Conservation (phyloP, 73 alveolate species). For the Stentor coeruleus region DNA sequence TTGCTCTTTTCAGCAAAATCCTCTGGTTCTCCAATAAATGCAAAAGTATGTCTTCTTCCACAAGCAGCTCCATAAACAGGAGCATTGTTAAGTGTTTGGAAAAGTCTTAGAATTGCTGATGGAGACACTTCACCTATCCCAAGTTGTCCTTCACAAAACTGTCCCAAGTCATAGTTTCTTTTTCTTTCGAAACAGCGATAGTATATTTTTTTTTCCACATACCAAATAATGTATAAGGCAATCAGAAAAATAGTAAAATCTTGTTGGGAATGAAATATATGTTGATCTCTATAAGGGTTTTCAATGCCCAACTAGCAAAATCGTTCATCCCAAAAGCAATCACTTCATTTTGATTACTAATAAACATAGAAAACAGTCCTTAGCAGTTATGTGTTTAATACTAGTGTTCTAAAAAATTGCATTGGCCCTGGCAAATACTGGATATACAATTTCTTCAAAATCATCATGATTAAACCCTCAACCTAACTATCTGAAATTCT, state of each 20-base stretch:
- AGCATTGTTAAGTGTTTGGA: slow-evolving; percentile 61
- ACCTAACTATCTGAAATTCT: slow-evolving; percentile 57
- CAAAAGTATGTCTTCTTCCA: slow-evolving; percentile 86
- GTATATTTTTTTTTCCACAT: slow-evolving; percentile 89
- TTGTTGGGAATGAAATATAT: slow-evolving; percentile 72
- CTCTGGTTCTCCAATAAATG: slow-evolving; percentile 50
- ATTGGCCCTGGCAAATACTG: slow-evolving; percentile 65
- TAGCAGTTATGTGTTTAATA: slow-evolving; percentile 58
- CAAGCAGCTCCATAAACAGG: slow-evolving; percentile 71
- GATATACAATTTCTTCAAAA: slow-evolving; percentile 86
- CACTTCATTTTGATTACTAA: slow-evolving; percentile 69
- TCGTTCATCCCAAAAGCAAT: slow-evolving; percentile 92
- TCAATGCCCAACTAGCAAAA: slow-evolving; percentile 80
- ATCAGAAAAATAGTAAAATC: slow-evolving; percentile 69
- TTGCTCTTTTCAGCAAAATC: too few relatives aligned
- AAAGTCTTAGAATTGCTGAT: slow-evolving; percentile 75
- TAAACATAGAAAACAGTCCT: slow-evolving; percentile 70
- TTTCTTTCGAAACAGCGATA: slow-evolving; percentile 72
- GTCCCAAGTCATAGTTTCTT: slow-evolving; percentile 82
- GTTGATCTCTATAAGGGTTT: slow-evolving; percentile 45
- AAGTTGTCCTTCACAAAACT: slow-evolving; percentile 77
- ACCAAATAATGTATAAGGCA: slow-evolving; percentile 63
- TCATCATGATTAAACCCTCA: slow-evolving; percentile 79
- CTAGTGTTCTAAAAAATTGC: slow-evolving; percentile 40
- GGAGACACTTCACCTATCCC: slow-evolving; percentile 77